A percentile compares a stretch with the other conserved stretches of the same genome.
These are phyloP conservation scores for Phlebiopsis flavidoalba DNA, from an alignment of 768 basidiomycete genomes.

Conservation along the genomic window DNA sequence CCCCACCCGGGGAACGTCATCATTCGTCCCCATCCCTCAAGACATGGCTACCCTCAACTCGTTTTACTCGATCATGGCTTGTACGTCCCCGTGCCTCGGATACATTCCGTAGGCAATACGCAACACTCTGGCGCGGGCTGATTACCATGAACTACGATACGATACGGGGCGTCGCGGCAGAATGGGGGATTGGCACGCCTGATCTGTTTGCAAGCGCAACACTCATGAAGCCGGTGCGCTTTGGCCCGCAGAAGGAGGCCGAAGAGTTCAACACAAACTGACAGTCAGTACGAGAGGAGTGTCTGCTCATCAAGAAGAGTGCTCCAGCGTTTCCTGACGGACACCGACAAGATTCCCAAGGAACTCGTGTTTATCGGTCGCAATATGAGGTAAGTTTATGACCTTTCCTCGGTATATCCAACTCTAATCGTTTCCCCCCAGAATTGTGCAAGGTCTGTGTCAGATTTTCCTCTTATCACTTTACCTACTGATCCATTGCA, in stretches of 20 bases:
- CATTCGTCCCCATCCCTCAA: conserved; percentile 51
- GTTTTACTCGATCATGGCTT: conserved; percentile 92
- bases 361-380: conserved; percentile 69
- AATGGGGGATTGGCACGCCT: conserved; percentile 68
- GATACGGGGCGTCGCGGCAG: conserved; percentile 44
- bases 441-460: too few species aligned
- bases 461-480: too few species aligned
- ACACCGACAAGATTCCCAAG: conserved; percentile 78
- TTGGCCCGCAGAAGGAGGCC: conserved; percentile 25
- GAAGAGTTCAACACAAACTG: conserved; percentile 26
- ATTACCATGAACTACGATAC: conserved; percentile 49
- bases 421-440: too few species aligned
- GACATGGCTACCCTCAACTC: conserved; percentile 48
- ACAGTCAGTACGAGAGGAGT: conserved; percentile 67
- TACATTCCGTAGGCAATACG: conserved; percentile 71
- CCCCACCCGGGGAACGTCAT: conserved; percentile 77
- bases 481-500: conserved; percentile 25
- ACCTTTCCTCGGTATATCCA: too few species aligned
- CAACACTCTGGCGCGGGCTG: conserved; percentile 68
- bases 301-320: conserved; percentile 63
- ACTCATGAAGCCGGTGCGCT: conserved; percentile 55
- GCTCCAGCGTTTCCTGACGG: conserved; percentile 59
- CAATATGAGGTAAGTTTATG: conserved; percentile 56
- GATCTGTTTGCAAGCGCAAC: conserved; percentile 73
- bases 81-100: conserved; percentile 70